phyloP scores from a whole-genome alignment of 306 rosid species.

The Spatholobus suberectus region DNA sequence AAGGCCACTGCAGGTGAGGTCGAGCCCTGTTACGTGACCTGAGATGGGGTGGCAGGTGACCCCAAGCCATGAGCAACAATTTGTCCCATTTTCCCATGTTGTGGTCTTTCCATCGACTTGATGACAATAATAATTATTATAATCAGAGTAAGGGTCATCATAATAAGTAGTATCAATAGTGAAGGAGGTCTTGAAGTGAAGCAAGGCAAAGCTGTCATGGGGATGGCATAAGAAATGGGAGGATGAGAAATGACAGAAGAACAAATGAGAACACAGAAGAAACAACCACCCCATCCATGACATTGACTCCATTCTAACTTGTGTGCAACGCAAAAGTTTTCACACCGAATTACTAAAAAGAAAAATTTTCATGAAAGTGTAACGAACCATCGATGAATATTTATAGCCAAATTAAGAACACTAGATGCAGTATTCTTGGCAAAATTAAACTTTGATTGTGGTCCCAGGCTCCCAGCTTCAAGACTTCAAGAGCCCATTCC shows the following conservation, averaged over 20 bases:
- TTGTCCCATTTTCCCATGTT: slow-evolving; percentile 21
- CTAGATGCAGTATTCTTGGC: no score
- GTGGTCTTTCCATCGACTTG: background rate
- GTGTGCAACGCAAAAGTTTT: no score
- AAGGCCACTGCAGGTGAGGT: background rate
- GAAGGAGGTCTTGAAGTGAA: slow-evolving; percentile 29
- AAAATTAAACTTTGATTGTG: background rate
- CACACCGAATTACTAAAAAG: no score
- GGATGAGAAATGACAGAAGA: background rate
- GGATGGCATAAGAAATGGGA: background rate
- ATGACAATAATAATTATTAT: no score
- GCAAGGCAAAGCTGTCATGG: slow-evolving; percentile 13
- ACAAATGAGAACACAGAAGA: background rate
- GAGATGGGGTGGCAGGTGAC: slow-evolving; percentile 11
- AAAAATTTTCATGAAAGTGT: background rate
- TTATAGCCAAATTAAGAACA: background rate
- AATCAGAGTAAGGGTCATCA: accelerated
- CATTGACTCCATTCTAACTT: background rate
- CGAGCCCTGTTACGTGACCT: slow-evolving; percentile 2
- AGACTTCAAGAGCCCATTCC: no score
- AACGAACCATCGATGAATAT: background rate
- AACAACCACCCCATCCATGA: background rate
- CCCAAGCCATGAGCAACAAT: background rate
- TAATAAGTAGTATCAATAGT: background rate
- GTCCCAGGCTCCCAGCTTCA: no score